Base-by-base conservation (phyloP, 805 yeast species). In the Lipomyces kockii region DNA sequence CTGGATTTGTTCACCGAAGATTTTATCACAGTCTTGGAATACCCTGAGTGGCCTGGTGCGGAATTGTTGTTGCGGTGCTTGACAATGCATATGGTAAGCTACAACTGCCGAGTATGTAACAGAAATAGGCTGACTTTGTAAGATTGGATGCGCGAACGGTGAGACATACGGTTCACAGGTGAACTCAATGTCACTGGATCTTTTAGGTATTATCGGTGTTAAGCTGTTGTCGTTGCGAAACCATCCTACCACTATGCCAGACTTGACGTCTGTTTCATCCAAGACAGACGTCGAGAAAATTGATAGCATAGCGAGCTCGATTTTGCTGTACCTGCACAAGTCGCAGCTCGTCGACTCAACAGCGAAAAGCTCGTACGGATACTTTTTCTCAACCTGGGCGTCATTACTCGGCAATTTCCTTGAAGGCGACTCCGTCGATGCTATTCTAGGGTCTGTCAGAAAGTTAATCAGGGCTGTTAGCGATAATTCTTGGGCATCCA, bases 11-110 rank as follows among this genome's bases (percentile, higher is more conserved):
- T 88, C 35, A 71, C 88, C 0, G 84, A 83, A 55, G 97, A 91
- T 72, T 76, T 90, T 25, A 65, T 86, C 7, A 68, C 74, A 0
- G 75, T 89, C 63, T 72, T 89, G 9, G 76, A 79, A 1, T 76
- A 76, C 8, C 90, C 92, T 0, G 88, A 86, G 63, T 91, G 89
- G 86, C 81, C 91, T 0, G 85, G 85, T 0, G 82, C 88, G 0
- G 90, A 86, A 67, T 71, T 80, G 0, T 71, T 89, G 17, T 76
- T 89, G 6, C 61, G 71, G 9, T 54, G 65, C 3, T 43, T 69
- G 32, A 46, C 68, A 11, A 66, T 63, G 64, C 59, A 53, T 12
- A 63, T 69, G 72, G 61, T 63, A 43, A 27, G 54, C 7, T 52
- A 22, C 53, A 20, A 29, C 17, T 52, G 34, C 55, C 12, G 27